Evolutionary conservation across 2,329 filamentous ascomycete genomes (phyloP).

Genomic region (Calonectria pteridis): DNA sequence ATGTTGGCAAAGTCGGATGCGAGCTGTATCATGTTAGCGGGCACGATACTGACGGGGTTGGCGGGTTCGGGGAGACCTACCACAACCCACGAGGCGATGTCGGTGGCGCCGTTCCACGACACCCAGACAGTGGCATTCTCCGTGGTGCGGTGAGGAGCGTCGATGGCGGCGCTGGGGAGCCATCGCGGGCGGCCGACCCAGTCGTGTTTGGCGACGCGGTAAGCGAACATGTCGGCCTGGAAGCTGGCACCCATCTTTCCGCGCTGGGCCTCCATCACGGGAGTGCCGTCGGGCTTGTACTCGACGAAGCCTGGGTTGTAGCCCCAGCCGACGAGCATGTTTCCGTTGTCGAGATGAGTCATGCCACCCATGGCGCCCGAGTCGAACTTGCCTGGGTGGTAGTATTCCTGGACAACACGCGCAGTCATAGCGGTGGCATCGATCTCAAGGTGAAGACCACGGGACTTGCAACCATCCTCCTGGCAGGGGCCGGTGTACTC

Average conservation of each 20-base stretch:
- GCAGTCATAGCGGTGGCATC: conserved; percentile 46
- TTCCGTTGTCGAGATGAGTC: conserved; percentile 44
- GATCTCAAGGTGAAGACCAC: conserved; percentile 48
- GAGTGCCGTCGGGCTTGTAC: conserved; percentile 40
- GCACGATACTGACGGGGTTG: conserved; percentile 13
- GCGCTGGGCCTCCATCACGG: conserved; percentile 44
- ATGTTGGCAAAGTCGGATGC: conserved; percentile 37
- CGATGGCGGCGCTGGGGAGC: conserved; percentile 45
- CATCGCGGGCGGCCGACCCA: conserved; percentile 47
- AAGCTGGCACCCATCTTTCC: conserved; percentile 38
- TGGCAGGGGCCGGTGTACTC: conserved; percentile 47
- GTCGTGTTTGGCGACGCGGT: conserved; percentile 44
- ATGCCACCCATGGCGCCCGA: conserved; percentile 46
- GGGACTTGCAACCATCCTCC: conserved; percentile 42
- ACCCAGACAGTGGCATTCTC: conserved; percentile 43
- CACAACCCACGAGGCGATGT: conserved; percentile 44
- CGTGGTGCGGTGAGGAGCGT: conserved; percentile 39
- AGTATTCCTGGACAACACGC: conserved; percentile 46
- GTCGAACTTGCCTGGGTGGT: conserved; percentile 43
- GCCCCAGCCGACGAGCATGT: conserved; percentile 45
- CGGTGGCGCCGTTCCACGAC: conserved; percentile 50
- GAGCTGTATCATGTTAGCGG: conserved; percentile 39
- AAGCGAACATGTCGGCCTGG: conserved; percentile 44
- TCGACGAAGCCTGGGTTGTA: conserved; percentile 46
- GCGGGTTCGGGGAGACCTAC: conserved; percentile 35